Evolutionary conservation across 495 filamentous ascomycete species (phyloP).

Genomic region (Hamigera avellanea): DNA sequence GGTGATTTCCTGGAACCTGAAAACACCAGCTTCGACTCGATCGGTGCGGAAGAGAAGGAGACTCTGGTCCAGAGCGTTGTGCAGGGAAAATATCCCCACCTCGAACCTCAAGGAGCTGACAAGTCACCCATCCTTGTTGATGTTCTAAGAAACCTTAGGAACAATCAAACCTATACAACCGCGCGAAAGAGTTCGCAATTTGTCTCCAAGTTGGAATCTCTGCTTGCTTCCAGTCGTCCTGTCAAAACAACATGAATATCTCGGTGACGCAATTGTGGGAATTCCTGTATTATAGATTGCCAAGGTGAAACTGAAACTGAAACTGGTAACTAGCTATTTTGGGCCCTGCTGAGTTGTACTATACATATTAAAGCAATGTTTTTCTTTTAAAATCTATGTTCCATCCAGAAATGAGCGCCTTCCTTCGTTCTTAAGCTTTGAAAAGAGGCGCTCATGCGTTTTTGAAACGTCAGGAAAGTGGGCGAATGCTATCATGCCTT

Average conservation of each 20-base stretch:
- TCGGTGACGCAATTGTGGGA: too few species aligned
- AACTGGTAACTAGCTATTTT: too few species aligned
- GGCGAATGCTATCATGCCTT: too few species aligned
- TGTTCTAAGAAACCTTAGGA: conserved; percentile 26
- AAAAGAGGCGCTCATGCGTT: too few species aligned
- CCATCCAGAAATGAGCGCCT: too few species aligned
- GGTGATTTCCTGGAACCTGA: conserved; percentile 28
- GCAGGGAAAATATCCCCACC: conserved; percentile 31
- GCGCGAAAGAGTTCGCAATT: conserved; percentile 29
- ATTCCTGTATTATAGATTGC: too few species aligned
- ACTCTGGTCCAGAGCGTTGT: conserved; percentile 65
- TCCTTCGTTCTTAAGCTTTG: too few species aligned
- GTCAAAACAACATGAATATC: conserved; percentile 9
- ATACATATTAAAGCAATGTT: too few species aligned
- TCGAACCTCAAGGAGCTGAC: conserved; percentile 6
- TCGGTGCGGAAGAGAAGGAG: conserved; percentile 46
- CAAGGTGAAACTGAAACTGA: too few species aligned
- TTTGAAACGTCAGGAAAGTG: too few species aligned
- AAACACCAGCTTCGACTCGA: conserved; percentile 22
- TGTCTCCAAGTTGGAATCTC: conserved; percentile 31
- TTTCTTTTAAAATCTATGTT: too few species aligned
- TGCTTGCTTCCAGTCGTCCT: conserved; percentile 20
- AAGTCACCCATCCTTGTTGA: conserved; percentile 21
- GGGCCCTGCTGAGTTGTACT: too few species aligned
- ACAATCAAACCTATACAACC: conserved; percentile 34